Evolutionary conservation across 2,329 filamentous ascomycete species (phyloP).

Genomic region (Hirsutella thompsonii): DNA sequence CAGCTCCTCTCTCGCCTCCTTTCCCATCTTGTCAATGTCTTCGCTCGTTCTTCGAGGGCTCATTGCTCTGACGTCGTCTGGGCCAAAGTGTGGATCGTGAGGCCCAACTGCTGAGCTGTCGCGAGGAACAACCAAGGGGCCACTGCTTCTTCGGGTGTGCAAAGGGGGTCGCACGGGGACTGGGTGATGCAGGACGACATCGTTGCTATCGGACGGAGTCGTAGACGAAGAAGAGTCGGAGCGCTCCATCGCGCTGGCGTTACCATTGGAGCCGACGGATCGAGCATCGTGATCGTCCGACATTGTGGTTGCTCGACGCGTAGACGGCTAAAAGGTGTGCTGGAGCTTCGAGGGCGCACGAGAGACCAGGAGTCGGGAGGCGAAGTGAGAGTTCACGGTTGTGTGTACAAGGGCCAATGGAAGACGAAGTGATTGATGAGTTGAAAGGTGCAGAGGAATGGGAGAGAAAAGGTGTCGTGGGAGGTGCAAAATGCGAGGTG

Average conservation of each 20-base stretch:
- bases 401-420: too few species aligned
- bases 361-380: too few species aligned
- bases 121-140: constrained; percentile 69
- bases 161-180: constrained; percentile 51
- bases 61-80: constrained; percentile 87
- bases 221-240: constrained; percentile 23
- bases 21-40: constrained; percentile 77
- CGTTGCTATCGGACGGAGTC: constrained; percentile 21
- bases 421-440: background rate
- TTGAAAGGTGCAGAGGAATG: background rate
- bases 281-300: constrained; percentile 11
- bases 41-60: constrained; percentile 83
- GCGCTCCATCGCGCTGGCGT: constrained; percentile 21
- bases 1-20: constrained; percentile 61
- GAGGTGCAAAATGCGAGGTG: background rate
- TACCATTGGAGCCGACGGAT: constrained; percentile 11
- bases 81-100: constrained; percentile 62
- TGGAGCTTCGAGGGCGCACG: too few species aligned
- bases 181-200: constrained; percentile 33
- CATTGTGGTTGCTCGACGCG: constrained; percentile 4
- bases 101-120: constrained; percentile 63
- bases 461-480: background rate
- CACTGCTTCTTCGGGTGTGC: constrained; percentile 64
- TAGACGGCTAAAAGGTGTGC: too few species aligned
- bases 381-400: too few species aligned